These are phyloP conservation scores for Fusarium sp. DNA, from an alignment of 2,329 filamentous ascomycete genomes.

Conservation along the genomic window DNA sequence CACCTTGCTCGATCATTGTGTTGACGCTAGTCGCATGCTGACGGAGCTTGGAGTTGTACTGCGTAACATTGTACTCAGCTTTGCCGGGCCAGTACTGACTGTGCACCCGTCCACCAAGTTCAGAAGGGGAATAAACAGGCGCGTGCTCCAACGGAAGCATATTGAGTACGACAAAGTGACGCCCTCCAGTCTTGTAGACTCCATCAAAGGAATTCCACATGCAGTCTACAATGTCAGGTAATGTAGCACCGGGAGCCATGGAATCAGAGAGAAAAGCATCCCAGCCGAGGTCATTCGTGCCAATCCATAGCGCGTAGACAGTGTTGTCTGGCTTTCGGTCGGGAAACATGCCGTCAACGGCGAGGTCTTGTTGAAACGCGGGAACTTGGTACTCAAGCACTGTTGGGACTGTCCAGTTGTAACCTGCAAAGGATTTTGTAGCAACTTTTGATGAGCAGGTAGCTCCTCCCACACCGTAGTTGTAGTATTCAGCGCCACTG, in stretches of 20 bases:
- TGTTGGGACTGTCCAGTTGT: not conserved
- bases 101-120: not conserved
- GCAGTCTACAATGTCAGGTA: not conserved
- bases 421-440: not conserved
- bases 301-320: not conserved
- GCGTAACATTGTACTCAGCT: not conserved
- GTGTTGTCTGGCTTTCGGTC: not conserved
- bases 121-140: not conserved
- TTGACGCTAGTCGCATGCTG: not conserved
- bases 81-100: slow-evolving; percentile 1
- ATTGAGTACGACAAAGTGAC: not conserved
- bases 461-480: not conserved
- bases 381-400: slow-evolving; percentile 1
- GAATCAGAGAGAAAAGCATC: not conserved
- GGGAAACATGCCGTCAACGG: not conserved
- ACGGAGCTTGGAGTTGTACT: not conserved
- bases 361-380: not conserved
- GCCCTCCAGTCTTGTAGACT: not conserved
- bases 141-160: not conserved
- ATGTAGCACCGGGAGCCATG: not conserved
- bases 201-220: not conserved
- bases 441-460: not conserved
- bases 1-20: not conserved
- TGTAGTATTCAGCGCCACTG: not conserved
- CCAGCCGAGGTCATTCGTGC: not conserved